These are phyloP conservation scores for Zanthoxylum bungeanum DNA, from an alignment of 345 rosid species.

Conservation along the genomic window DNA sequence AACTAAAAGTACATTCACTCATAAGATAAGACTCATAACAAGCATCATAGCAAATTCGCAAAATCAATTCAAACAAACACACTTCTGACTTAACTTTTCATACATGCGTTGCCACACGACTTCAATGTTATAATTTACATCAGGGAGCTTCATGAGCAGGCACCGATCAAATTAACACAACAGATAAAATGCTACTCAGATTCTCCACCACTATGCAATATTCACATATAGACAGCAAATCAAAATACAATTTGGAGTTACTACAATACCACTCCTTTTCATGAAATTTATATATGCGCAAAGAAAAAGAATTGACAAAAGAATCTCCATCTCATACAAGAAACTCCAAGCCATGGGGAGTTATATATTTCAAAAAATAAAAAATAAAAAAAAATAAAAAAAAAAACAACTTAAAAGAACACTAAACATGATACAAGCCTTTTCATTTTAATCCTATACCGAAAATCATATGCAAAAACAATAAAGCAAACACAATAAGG, in stretches of 20 bases:
- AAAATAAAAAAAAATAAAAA: background rate
- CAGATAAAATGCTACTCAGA: too few relatives aligned
- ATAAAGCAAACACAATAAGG: constrained; percentile 35
- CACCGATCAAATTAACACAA: too few relatives aligned
- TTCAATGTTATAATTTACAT: too few relatives aligned
- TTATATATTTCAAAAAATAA: too few relatives aligned
- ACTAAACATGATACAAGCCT: constrained; percentile 39
- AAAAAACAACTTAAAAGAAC: constrained; percentile 6
- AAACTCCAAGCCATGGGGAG: constrained; percentile 24
- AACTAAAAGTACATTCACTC: too few relatives aligned
- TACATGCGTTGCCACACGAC: too few relatives aligned
- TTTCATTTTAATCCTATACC: constrained; percentile 34
- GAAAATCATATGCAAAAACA: constrained; percentile 27
- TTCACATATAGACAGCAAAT: constrained; percentile 20
- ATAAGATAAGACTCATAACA: too few relatives aligned
- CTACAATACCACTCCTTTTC: constrained; percentile 25
- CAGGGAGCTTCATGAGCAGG: too few relatives aligned
- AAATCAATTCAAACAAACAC: too few relatives aligned
- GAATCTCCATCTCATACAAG: constrained; percentile 37
- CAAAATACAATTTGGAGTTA: constrained; percentile 23
- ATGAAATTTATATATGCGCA: constrained; percentile 23
- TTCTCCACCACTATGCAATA: too few relatives aligned
- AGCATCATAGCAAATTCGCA: too few relatives aligned
- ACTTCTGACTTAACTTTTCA: too few relatives aligned
- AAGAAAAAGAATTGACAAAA: constrained; percentile 17